Percentiles rank a stretch among this genome's conserved stretches.
Evolutionary conservation across 2,329 filamentous ascomycete genomes (phyloP).

Genomic region (Eurotiales sp.): DNA sequence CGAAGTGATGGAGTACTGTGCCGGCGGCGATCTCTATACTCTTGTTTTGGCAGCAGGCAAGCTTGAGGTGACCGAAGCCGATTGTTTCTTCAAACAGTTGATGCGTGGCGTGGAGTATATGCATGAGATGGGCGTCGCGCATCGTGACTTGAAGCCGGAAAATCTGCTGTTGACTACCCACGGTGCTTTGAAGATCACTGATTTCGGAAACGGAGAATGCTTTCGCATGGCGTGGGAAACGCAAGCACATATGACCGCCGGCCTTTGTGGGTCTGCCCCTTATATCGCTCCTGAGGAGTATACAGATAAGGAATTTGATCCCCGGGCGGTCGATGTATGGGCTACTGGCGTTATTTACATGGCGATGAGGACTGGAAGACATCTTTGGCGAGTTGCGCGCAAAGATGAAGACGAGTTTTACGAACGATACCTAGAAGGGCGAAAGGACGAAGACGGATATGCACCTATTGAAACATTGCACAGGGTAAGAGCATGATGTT

Average conservation of each 20-base stretch:
- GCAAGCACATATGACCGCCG: constrained; percentile 96
- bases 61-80: constrained; percentile 82
- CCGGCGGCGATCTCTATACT: constrained; percentile 92
- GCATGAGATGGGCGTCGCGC: constrained; percentile 98
- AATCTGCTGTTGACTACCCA: constrained; percentile 91
- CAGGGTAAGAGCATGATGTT: constrained; percentile 62
- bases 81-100: constrained; percentile 98
- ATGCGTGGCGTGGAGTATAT: constrained; percentile 99
- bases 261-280: constrained; percentile 90
- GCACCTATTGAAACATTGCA: constrained; percentile 93
- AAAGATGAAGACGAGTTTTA: constrained; percentile 98
- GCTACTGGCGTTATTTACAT: constrained; percentile 99
- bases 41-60: constrained; percentile 87
- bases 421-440: constrained; percentile 85
- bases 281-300: constrained; percentile 99
- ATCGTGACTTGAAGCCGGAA: constrained; percentile 94
- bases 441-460: constrained; percentile 92
- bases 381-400: constrained; percentile 94
- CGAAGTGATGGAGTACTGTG: constrained; percentile 99
- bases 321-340: constrained; percentile 96
- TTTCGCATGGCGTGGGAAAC: constrained; percentile 99
- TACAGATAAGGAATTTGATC: constrained; percentile 90
- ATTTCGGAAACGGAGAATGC: constrained; percentile 98
- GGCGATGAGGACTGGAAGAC: constrained; percentile 95
- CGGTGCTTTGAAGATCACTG: constrained; percentile 92